Base-by-base conservation (phyloP, 768 basidiomycete species). In the Rhizopogon vulgaris region DNA sequence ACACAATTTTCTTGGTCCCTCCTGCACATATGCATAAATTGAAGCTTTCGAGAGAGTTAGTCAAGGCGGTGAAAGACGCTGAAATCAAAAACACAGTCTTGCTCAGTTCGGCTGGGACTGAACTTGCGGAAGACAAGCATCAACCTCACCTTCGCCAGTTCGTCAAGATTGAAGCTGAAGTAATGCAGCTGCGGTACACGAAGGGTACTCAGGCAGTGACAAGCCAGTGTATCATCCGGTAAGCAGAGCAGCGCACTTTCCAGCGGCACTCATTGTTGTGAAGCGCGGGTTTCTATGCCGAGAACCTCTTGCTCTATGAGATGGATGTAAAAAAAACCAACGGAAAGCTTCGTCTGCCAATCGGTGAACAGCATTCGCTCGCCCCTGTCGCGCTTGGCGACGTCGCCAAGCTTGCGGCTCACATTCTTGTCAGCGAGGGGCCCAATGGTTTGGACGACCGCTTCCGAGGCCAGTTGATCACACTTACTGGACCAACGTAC, bases 81-180 rank as follows among this genome's bases (percentile, higher is more conserved):
- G 22, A 11, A 7, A 50, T 50, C n/a, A 50, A 28, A 50, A 50
- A 46, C 22, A 50, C 25, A 22, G 38, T 50, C 38, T 50, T 50
- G 17, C 38, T 46, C 14, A 46, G 49, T 28, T 41, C 41, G 14
- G 41, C 41, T n/a, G 49, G 24, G 27, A 9, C 55, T 38, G 66
- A 68, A 49, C 59, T 58, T 46, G 69, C 69, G 10, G 69, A 69
- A 38, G 52, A 52, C 36, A 60, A 63, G 46, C 58, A 56, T 47
- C 66, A 70, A 49, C 66, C 68, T 14, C 55, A 62, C 15, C 54
- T 70, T 32, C 59, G 64, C 18, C 65, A 70, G 56, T 68, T 68
- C 53, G 56, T 67, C 52, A 62, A 63, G 12, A 57, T 69, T 51
- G 68, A 70, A 60, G 41, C 56, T 14, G 52, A 64, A 50, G 59